Base-by-base conservation (phyloP, 768 basidiomycete genomes). In the Mrakia blollopis region DNA sequence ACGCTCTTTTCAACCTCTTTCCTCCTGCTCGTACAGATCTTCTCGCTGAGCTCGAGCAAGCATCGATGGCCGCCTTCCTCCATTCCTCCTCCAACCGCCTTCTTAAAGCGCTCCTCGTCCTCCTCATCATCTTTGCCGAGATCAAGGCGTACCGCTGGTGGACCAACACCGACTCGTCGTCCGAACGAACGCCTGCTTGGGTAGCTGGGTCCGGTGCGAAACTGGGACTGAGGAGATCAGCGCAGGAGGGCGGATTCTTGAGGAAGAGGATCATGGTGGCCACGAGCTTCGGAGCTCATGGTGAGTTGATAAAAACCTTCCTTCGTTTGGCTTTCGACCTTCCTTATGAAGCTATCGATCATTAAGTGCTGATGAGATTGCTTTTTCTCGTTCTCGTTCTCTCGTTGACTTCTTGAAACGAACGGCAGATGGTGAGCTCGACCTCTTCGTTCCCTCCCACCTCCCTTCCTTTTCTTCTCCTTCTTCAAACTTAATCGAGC, bases 241-340 rank as follows among this genome's bases (percentile, higher is more conserved):
- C n/a, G n/a, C 25, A 23, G 23, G 23, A 25, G 35, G 16, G 41
- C 25, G 37, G 37, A 68, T 44, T 68, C 65, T 18, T 39, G 25
- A 16, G 39, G 18, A 41, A 68, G 25, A 37, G 65, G 39, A 23
- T 68, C 39, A 8, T 44, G 35, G 65, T 68, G 6, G 25, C 39
- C 0, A 10, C 70, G n/a, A 72, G 71, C 50, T 72, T 72, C n/a
- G 71, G 71, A 35, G 71, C 71, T 0, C 71, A 72, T 52, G 71
- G 57, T n/a, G 71, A 41, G 35, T 44, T 28, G 21, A 25, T 14
- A 16, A 14, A 7, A 50, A 14, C 44, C 9, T 30, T 62, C 69
- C 18, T 23, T 70, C 44, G 2, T 44, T 47, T 28, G 37, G 6
- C 4, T 28, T 39, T 28, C 68, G 23, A 44, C 13, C 70, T 54